Percentiles rank a stretch among this genome's conserved stretches.
Conservation (phyloP, 164 flowering plant species). For the Umbilicus rupestris region DNA sequence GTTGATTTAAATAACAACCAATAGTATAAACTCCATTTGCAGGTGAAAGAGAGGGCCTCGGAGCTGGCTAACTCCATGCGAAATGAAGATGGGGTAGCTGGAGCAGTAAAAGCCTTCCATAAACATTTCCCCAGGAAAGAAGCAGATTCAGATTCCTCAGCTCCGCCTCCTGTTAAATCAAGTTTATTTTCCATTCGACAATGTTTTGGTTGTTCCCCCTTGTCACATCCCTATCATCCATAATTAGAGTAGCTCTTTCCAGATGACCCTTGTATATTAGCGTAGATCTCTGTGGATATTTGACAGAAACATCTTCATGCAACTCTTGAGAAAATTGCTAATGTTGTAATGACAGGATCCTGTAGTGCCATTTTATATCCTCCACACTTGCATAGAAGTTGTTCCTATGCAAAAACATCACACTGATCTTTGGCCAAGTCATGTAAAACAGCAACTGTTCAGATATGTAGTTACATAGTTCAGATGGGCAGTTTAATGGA, state of each 20-base stretch:
- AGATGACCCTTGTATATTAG: neutral
- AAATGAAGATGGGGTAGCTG: conserved; percentile 10
- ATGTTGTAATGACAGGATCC: too few relatives aligned
- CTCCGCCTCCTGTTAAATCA: neutral
- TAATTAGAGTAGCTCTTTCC: neutral
- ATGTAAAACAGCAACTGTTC: too few relatives aligned
- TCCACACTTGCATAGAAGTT: too few relatives aligned
- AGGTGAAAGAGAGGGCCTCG: conserved; percentile 5
- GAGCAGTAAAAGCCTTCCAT: conserved; percentile 40
- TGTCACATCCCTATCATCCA: neutral
- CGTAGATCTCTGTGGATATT: too few relatives aligned
- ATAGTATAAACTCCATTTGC: neutral
- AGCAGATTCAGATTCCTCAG: conserved; percentile 2
- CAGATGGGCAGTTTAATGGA: too few relatives aligned
- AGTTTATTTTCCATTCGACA: conserved; percentile 12
- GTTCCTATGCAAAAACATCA: too few relatives aligned
- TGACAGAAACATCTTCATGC: too few relatives aligned
- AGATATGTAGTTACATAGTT: too few relatives aligned
- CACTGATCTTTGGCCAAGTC: too few relatives aligned
- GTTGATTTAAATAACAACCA: too few relatives aligned
- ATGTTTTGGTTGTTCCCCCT: conserved; percentile 10
- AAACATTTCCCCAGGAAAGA: conserved; percentile 23
- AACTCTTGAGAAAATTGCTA: too few relatives aligned
- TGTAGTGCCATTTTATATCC: too few relatives aligned
- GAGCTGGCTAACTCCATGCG: neutral